Conservation (phyloP, 371 early-diverging fungal genomes). For the Dichotomocladium elegans region DNA sequence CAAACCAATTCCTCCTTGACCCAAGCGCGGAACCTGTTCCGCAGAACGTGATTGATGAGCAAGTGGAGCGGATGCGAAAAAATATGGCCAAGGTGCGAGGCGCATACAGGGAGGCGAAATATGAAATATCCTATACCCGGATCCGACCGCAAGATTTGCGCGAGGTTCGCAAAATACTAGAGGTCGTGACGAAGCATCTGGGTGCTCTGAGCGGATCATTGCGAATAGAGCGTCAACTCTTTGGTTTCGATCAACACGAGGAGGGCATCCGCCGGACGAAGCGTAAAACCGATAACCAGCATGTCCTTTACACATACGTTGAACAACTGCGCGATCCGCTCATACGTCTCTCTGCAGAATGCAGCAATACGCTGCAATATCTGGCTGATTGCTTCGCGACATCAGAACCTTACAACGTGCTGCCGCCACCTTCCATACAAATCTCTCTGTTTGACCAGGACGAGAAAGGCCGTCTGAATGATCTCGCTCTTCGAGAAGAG, state of each 20-base stretch:
- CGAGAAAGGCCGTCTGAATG: conserved; percentile 17
- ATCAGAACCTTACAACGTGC: neutral
- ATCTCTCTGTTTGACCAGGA: conserved; percentile 9
- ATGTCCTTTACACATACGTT: conserved; percentile 48
- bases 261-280: neutral
- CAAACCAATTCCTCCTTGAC: conserved; percentile 41
- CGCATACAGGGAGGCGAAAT: conserved; percentile 44
- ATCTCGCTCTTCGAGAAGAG: conserved; percentile 55
- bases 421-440: neutral
- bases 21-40: conserved; percentile 21
- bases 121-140: conserved; percentile 41
- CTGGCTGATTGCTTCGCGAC: neutral
- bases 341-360: conserved; percentile 43
- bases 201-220: conserved; percentile 39
- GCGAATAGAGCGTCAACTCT: conserved; percentile 37
- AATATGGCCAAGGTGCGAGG: conserved; percentile 39
- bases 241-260: conserved; percentile 11
- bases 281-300: conserved; percentile 26
- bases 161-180: conserved; percentile 29
- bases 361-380: conserved; percentile 30
- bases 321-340: conserved; percentile 53
- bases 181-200: conserved; percentile 34
- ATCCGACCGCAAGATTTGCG: conserved; percentile 35
- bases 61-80: conserved; percentile 29
- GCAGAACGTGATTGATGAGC: conserved; percentile 20